Evolutionary conservation across 306 rosid species (phyloP), one percentile per base, ranked within the genome.

Genomic region (Acacia crassicarpa): DNA sequence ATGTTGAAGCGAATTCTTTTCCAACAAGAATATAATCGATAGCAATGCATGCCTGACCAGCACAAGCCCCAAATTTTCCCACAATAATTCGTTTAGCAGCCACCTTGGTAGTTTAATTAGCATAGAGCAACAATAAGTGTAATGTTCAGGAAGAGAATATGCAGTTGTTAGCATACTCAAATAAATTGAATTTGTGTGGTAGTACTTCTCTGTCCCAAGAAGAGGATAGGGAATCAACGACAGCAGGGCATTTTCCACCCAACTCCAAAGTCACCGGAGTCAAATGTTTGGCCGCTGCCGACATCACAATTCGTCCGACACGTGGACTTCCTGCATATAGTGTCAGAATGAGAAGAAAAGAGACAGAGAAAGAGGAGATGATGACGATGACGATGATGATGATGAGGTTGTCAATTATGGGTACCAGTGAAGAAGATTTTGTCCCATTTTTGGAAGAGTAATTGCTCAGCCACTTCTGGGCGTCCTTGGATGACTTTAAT

Each of bases 241-340:
- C 86, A 9, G 93, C 97, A 45, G 98, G 98, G 69, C 97, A 88
- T 84, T 93, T 93, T 58, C 97, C 94, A 17, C 98, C 98, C 82
- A 91, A 76, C 89, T 93, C 98, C 69, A 93, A 19, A 20, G 81
- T 84, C 9, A 93, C 92, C 2, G 98, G 98, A 2, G 98, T 93
- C 22, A 93, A 33, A 74, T 91, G 86, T 63, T 78, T 85, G 19
- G 6, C 97, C 11, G 98, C 97, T 9, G 94, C 92, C 15, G 91
- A 74, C 94, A 93, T 89, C 30, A 93, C 97, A 14, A 83, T 79
- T 81, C 86, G 54, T 17, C 91, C 97, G 61, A 89, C 90, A 5
- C 86, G 84, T 74, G 79, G 76, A 81, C 93, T 93, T 73, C 98
- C 98, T 93, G 41, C 69, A 15, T 1, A 25, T 6, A 63, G 9